Evolutionary conservation across 2,329 filamentous ascomycete genomes (phyloP).

Genomic region (Trichoderma breve): DNA sequence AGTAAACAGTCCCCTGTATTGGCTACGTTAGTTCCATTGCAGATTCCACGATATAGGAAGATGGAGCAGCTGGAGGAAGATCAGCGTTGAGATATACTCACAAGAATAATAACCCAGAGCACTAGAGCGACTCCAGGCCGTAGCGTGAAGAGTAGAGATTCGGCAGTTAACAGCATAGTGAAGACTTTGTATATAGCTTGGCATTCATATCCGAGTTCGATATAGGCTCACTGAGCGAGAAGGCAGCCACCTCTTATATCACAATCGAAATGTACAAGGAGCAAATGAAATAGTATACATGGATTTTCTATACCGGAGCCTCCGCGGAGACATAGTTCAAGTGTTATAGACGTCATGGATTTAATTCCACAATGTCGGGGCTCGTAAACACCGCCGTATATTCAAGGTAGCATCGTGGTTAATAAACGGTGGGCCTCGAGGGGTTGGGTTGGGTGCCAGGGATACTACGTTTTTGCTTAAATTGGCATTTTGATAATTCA

Average conservation of each 20-base stretch:
- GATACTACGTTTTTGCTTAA: neutral
- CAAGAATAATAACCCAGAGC: neutral
- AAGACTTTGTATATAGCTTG: neutral
- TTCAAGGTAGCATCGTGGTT: neutral
- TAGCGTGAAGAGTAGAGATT: neutral
- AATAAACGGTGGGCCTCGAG: constrained; percentile 47
- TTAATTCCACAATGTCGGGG: neutral
- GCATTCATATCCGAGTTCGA: neutral
- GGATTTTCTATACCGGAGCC: neutral
- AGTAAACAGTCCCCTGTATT: neutral
- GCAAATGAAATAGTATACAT: neutral
- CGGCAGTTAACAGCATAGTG: neutral
- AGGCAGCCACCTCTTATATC: neutral
- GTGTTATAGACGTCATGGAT: neutral
- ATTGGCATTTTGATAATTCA: neutral
- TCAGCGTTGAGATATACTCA: neutral
- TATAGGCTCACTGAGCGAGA: neutral
- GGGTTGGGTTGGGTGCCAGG: neutral
- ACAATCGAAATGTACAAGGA: neutral
- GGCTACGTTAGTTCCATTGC: neutral
- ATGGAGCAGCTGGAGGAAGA: neutral
- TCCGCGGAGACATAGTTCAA: neutral
- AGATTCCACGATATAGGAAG: neutral
- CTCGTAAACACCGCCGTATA: neutral
- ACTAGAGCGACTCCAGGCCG: neutral